A percentile compares a stretch with the other conserved stretches of the same genome.
These are phyloP conservation scores for Aspergillus cejpii DNA, from an alignment of 2,329 filamentous ascomycete species.

Conservation along the genomic window DNA sequence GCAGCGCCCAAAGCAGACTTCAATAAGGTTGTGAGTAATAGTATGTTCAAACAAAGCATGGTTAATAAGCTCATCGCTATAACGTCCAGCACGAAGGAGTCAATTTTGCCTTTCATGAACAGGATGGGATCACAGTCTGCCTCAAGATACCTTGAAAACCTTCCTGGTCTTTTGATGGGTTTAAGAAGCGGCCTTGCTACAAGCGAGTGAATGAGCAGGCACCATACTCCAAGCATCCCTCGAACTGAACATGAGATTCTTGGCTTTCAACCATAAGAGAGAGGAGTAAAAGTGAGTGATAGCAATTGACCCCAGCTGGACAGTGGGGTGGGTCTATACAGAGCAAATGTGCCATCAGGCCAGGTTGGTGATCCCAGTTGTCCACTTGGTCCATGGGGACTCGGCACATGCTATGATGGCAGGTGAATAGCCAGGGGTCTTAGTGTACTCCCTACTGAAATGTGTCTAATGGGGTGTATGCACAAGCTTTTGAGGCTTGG, in stretches of 20 bases:
- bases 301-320: neutral
- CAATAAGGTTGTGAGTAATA: slow-evolving; percentile 14
- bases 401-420: slow-evolving; percentile 15
- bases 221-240: neutral
- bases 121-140: neutral
- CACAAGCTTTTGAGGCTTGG: no score
- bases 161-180: neutral
- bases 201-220: neutral
- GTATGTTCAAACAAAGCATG: slow-evolving; percentile 8
- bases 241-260: neutral
- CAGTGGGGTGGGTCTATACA: slow-evolving; percentile 2
- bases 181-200: neutral
- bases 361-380: no score
- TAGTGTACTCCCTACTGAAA: no score
- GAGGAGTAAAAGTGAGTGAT: slow-evolving; percentile 1
- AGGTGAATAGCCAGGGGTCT: slow-evolving; percentile 3
- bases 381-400: slow-evolving; percentile 4
- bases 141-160: neutral
- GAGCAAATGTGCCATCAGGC: no score
- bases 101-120: neutral
- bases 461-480: no score
- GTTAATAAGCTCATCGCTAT: slow-evolving; percentile 2
- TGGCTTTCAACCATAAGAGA: neutral
- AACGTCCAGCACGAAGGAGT: neutral
- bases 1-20: slow-evolving; percentile 9